phyloP scores from a whole-genome alignment of 176 grass and related monocot species.

The Aegilops sharonensis region DNA sequence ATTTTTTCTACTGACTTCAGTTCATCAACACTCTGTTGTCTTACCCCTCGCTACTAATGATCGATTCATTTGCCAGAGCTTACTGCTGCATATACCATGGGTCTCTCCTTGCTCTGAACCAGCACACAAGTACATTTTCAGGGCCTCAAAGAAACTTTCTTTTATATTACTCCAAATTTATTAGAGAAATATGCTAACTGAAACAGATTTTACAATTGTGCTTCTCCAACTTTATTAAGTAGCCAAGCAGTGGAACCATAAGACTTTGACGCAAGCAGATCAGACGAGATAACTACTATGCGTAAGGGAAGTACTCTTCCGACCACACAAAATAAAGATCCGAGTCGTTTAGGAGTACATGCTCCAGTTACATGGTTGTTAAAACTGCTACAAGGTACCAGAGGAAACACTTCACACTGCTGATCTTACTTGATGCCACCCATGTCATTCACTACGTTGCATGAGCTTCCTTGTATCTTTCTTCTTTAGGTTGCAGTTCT shows the following conservation, averaged over 20 bases:
- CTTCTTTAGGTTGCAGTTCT: conserved; percentile 70
- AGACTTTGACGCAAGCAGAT: not conserved
- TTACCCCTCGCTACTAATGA: too few relatives aligned
- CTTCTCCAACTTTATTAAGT: not conserved
- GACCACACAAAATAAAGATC: too few relatives aligned
- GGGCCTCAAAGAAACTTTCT: too few relatives aligned
- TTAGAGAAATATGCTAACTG: not conserved
- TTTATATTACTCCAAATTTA: too few relatives aligned
- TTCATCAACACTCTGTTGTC: too few relatives aligned
- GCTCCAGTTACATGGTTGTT: not conserved
- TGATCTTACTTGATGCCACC: conserved; percentile 39
- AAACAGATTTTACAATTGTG: not conserved
- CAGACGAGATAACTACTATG: not conserved
- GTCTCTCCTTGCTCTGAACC: too few relatives aligned
- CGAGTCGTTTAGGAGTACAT: too few relatives aligned
- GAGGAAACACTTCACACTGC: conserved; percentile 14
- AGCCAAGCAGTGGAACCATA: not conserved
- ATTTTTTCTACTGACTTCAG: too few relatives aligned
- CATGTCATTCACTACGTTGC: conserved; percentile 49
- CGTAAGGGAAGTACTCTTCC: not conserved
- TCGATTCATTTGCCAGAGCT: too few relatives aligned
- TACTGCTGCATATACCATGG: too few relatives aligned
- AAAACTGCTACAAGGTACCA: not conserved
- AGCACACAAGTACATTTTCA: too few relatives aligned
- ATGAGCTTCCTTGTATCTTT: conserved; percentile 64